phyloP scores from a whole-genome alignment of 2,329 filamentous ascomycete genomes.

The Diaporthe caulivora region DNA sequence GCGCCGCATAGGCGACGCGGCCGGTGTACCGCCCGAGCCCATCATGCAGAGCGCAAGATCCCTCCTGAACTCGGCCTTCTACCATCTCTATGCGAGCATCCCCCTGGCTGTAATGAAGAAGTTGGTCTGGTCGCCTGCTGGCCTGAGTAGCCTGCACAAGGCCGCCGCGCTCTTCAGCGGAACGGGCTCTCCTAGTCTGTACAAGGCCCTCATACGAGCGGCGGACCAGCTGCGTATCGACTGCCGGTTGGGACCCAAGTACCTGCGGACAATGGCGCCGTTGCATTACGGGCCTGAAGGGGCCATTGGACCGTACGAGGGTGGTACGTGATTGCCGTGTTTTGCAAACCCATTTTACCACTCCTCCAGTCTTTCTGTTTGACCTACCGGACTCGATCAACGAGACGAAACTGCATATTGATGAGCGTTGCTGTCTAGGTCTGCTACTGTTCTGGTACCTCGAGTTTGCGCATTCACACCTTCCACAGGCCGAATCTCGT shows the following conservation, averaged over 20 bases:
- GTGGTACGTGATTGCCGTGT: background rate
- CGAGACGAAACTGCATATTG: background rate
- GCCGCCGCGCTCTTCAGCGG: background rate
- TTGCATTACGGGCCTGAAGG: background rate
- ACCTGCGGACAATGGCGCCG: background rate
- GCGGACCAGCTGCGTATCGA: background rate
- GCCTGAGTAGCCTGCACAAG: background rate
- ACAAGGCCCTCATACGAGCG: background rate
- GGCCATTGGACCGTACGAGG: background rate
- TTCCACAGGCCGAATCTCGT: background rate
- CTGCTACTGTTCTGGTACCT: background rate
- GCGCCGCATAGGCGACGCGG: background rate
- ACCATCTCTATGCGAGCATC: background rate
- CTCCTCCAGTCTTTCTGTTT: background rate
- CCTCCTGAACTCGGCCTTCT: background rate
- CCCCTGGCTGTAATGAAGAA: background rate
- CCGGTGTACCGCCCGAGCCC: background rate
- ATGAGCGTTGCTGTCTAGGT: background rate
- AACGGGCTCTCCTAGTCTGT: background rate
- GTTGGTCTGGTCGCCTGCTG: background rate
- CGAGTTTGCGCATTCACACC: background rate
- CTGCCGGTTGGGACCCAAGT: background rate
- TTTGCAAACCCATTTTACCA: background rate
- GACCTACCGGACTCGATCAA: rapidly evolving
- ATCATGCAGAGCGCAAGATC: background rate